A percentile compares a stretch with the other conserved stretches of the same genome.
Conservation (phyloP, 2,329 filamentous ascomycete genomes). For the Ceratocystis cacaofunesta region DNA sequence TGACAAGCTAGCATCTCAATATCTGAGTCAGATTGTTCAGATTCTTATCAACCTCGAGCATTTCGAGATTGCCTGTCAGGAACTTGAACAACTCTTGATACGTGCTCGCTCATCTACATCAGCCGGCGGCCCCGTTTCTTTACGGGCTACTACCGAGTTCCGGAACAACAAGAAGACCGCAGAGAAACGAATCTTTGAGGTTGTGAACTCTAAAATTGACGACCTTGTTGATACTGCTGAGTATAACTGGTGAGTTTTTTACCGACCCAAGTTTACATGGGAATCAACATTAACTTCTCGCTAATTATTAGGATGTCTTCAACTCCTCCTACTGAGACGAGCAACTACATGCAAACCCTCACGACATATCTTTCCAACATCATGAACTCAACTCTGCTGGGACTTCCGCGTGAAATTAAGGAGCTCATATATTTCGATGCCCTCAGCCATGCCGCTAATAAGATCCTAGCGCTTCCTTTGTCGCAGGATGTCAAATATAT, state of each 20-base stretch:
- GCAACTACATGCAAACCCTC: constrained; percentile 88
- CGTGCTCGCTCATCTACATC: constrained; percentile 70
- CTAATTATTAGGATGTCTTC: constrained; percentile 32
- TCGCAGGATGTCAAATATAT: constrained; percentile 69
- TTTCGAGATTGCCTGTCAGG: constrained; percentile 83
- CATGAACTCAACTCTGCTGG: constrained; percentile 86
- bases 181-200: constrained; percentile 93
- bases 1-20: constrained; percentile 77
- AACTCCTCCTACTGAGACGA: constrained; percentile 54
- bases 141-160: constrained; percentile 77
- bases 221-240: constrained; percentile 94
- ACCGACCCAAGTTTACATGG: not conserved
- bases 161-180: constrained; percentile 84
- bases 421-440: constrained; percentile 97
- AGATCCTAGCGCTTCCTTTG: constrained; percentile 67
- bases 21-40: constrained; percentile 93
- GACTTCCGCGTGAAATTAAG: constrained; percentile 89
- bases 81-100: constrained; percentile 75
- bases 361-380: constrained; percentile 89
- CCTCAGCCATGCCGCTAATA: constrained; percentile 73
- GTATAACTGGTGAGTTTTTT: constrained; percentile 61
- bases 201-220: constrained; percentile 97
- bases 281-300: constrained; percentile 17
- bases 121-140: constrained; percentile 61
- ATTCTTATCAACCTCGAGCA: constrained; percentile 96